These are phyloP conservation scores for Beauveria varroae DNA, from an alignment of 2,329 filamentous ascomycete species.

Conservation along the genomic window DNA sequence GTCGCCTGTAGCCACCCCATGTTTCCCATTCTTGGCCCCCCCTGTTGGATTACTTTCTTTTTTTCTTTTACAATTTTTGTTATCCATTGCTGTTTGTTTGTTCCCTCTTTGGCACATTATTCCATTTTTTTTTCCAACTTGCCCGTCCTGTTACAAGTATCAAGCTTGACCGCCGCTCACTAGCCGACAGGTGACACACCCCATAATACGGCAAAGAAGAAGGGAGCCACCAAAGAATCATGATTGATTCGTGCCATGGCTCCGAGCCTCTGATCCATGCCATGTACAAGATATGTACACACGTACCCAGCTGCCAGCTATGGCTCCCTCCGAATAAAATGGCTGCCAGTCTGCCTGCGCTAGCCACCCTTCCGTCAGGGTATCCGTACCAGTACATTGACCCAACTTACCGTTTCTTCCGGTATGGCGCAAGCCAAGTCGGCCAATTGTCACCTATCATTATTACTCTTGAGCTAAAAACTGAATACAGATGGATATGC, in stretches of 20 bases:
- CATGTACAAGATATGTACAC: not conserved
- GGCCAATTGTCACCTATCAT: not conserved
- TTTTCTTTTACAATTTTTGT: too few species aligned
- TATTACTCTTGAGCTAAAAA: not conserved
- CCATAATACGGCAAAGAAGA: not conserved
- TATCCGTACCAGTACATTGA: not conserved
- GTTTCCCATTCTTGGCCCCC: not conserved
- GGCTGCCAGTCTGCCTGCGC: not conserved
- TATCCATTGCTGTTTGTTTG: too few species aligned
- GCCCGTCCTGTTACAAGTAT: not conserved
- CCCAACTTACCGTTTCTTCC: conserved; percentile 4
- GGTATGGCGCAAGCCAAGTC: conserved; percentile 1
- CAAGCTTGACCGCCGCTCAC: not conserved
- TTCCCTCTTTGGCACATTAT: too few species aligned
- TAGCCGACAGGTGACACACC: not conserved
- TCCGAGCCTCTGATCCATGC: not conserved
- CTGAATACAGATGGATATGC: not conserved
- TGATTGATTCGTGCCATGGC: not conserved
- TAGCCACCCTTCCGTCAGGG: not conserved
- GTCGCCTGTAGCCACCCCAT: not conserved
- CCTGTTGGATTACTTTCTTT: too few species aligned
- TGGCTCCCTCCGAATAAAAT: not conserved
- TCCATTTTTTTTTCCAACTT: not conserved
- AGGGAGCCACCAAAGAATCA: not conserved
- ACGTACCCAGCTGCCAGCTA: not conserved